These are phyloP conservation scores for Cutaneotrichosporon arboriforme DNA, from an alignment of 1,284 basidiomycete genomes.

Conservation along the genomic window DNA sequence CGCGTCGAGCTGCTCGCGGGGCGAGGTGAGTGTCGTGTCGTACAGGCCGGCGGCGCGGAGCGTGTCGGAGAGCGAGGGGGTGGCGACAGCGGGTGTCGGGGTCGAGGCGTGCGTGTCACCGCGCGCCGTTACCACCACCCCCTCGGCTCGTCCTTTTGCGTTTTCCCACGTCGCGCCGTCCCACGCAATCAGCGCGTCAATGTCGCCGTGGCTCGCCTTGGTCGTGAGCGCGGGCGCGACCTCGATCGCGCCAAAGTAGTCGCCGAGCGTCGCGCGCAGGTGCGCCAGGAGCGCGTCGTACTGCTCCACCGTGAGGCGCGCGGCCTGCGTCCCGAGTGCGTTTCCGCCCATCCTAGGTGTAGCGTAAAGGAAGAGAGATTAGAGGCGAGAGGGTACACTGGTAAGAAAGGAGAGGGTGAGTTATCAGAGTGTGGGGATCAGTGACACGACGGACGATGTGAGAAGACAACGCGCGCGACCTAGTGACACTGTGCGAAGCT, in stretches of 20 bases:
- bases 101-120: too few relatives aligned
- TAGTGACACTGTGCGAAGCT: too few relatives aligned
- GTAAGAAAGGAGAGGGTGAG: neutral
- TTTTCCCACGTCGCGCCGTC: slow-evolving; percentile 7
- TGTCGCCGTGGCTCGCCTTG: slow-evolving; percentile 36
- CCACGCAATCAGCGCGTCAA: slow-evolving; percentile 32
- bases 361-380: neutral
- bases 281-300: slow-evolving; percentile 12
- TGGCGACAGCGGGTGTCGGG: neutral
- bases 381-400: neutral
- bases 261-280: slow-evolving; percentile 4
- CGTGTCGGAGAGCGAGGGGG: neutral
- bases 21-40: neutral
- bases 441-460: neutral
- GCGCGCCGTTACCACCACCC: neutral
- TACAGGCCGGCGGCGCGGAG: neutral
- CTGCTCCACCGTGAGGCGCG: slow-evolving; percentile 21
- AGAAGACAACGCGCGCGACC: too few relatives aligned
- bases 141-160: slow-evolving; percentile 1
- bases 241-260: slow-evolving; percentile 6
- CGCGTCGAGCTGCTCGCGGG: neutral
- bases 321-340: slow-evolving; percentile 23
- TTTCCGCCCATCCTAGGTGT: slow-evolving; percentile 32
- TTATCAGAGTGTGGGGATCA: too few relatives aligned
- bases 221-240: slow-evolving; percentile 5